These are phyloP conservation scores for Gossypium anomalum DNA, from an alignment of 345 rosid species.

Conservation along the genomic window DNA sequence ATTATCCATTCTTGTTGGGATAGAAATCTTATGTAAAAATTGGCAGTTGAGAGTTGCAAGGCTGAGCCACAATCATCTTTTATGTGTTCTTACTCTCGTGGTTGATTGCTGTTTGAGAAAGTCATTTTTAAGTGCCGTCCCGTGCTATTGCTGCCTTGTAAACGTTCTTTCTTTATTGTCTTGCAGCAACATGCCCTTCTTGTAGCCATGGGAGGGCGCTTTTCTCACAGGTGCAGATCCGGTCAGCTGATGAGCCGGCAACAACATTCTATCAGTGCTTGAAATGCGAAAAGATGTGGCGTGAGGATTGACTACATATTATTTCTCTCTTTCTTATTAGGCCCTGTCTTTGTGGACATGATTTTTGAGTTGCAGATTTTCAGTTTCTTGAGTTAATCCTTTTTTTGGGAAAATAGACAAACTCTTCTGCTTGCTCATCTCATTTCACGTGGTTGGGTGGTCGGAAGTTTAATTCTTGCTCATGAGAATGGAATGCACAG, in stretches of 20 bases:
- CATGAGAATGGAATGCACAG: no score
- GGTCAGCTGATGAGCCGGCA: constrained; percentile 68
- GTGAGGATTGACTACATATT: constrained; percentile 13
- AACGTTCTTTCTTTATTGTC: not conserved
- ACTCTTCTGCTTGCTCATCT: not conserved
- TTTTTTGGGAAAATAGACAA: not conserved
- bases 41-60: not conserved
- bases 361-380: not conserved
- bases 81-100: not conserved
- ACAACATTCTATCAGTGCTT: constrained; percentile 59
- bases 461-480: no score
- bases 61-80: not conserved
- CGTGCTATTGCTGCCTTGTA: not conserved
- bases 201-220: constrained; percentile 51
- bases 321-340: not conserved
- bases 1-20: not conserved
- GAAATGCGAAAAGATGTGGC: constrained; percentile 28
- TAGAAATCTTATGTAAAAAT: not conserved
- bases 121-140: no score
- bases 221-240: constrained; percentile 51
- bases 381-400: not conserved
- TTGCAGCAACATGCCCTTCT: constrained; percentile 54
- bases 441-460: no score
- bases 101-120: not conserved
- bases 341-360: not conserved